Percentiles rank a stretch among this genome's conserved stretches.
phyloP scores from a whole-genome alignment of 495 filamentous ascomycete species.

The Aspergillus cristatus region DNA sequence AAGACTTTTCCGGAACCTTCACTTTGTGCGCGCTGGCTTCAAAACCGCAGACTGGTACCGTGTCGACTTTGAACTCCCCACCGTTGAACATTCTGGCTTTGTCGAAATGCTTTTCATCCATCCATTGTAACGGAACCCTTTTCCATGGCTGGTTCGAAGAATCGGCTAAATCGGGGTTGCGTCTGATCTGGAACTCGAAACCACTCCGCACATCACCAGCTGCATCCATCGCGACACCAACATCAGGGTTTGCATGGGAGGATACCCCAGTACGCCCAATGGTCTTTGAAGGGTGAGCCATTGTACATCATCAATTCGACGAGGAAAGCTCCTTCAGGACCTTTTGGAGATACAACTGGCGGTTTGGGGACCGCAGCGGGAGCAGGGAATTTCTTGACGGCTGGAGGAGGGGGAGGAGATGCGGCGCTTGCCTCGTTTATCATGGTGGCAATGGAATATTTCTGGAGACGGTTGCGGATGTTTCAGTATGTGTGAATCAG shows the following conservation, averaged over 20 bases:
- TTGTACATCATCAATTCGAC: slow-evolving; percentile 20
- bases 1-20: slow-evolving; percentile 5
- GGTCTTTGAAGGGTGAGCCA: slow-evolving; percentile 22
- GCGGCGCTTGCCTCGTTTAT: too few relatives aligned
- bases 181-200: slow-evolving; percentile 18
- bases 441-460: not conserved
- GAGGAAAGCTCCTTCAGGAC: slow-evolving; percentile 6
- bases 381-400: not conserved
- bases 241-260: slow-evolving; percentile 5
- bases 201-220: slow-evolving; percentile 17
- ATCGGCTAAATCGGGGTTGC: slow-evolving; percentile 8
- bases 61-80: slow-evolving; percentile 9
- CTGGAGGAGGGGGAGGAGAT: not conserved
- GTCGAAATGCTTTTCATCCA: slow-evolving; percentile 10
- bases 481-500: too few relatives aligned
- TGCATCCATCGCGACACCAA: slow-evolving; percentile 17
- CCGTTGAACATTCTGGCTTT: slow-evolving; percentile 14
- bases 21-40: slow-evolving; percentile 9
- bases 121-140: slow-evolving; percentile 19
- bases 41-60: slow-evolving; percentile 10
- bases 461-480: too few relatives aligned
- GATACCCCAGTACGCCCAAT: slow-evolving; percentile 22
- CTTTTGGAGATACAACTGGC: not conserved
- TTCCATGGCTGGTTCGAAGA: slow-evolving; percentile 10
- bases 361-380: not conserved